Percentiles rank a stretch among this genome's conserved stretches.
These are phyloP conservation scores for Vaccinium darrowii DNA, from an alignment of 148 eudicot species.

Conservation along the genomic window DNA sequence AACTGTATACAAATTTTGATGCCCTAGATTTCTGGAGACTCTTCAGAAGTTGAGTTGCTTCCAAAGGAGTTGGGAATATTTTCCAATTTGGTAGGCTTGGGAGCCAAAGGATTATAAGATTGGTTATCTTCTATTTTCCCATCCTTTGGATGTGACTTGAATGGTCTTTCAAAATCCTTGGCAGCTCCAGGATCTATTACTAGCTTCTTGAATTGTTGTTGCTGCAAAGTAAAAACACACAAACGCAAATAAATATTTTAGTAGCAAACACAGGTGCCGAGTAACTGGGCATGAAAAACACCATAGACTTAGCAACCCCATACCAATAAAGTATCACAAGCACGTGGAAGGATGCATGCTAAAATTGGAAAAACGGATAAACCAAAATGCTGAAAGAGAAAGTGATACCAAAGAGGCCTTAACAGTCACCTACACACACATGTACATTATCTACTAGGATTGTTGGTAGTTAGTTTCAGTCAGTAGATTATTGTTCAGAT, in stretches of 20 bases:
- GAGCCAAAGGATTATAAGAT: constrained; percentile 31
- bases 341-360: not conserved
- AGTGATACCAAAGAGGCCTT: not conserved
- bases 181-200: constrained; percentile 72
- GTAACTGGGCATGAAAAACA: not conserved
- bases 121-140: constrained; percentile 45
- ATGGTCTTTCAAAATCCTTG: constrained; percentile 82
- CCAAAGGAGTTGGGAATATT: constrained; percentile 30
- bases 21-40: constrained; percentile 28
- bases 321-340: not conserved
- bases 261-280: not conserved
- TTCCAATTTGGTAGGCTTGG: constrained; percentile 43
- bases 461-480: not conserved
- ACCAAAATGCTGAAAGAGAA: not conserved
- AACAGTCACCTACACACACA: not conserved
- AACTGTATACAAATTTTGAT: not conserved
- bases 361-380: not conserved
- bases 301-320: not conserved
- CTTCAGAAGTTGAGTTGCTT: constrained; percentile 37
- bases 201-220: constrained; percentile 67
- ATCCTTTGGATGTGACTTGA: constrained; percentile 48
- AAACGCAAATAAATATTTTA: not conserved
- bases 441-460: not conserved
- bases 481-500: not conserved
- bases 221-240: constrained; percentile 40